These are phyloP conservation scores for Scleroderma bovista DNA, from an alignment of 768 basidiomycete genomes.

Conservation along the genomic window DNA sequence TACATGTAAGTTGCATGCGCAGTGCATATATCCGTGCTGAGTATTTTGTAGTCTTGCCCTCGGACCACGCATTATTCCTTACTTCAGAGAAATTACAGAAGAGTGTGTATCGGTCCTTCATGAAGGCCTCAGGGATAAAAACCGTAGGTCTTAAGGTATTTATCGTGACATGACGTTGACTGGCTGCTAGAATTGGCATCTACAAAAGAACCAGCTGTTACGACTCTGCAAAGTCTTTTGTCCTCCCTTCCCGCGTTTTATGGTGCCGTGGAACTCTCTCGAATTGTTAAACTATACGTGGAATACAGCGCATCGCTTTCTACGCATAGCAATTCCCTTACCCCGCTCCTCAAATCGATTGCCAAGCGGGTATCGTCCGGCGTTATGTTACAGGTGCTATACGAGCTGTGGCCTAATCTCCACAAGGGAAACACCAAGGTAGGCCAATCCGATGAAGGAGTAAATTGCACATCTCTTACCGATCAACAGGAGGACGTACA, in stretches of 20 bases:
- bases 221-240: slow-evolving; percentile 64
- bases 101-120: slow-evolving; percentile 48
- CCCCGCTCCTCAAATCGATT: slow-evolving; percentile 52
- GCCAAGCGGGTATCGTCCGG: slow-evolving; percentile 68
- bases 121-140: slow-evolving; percentile 29
- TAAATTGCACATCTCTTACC: slow-evolving; percentile 1
- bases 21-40: background rate
- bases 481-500: slow-evolving; percentile 19
- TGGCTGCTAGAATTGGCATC: slow-evolving; percentile 24
- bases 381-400: slow-evolving; percentile 59
- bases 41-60: slow-evolving; percentile 52
- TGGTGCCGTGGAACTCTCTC: slow-evolving; percentile 51
- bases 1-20: slow-evolving; percentile 46
- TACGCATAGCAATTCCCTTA: slow-evolving; percentile 22
- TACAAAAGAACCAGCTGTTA: slow-evolving; percentile 32
- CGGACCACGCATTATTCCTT: slow-evolving; percentile 85
- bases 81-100: slow-evolving; percentile 66
- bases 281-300: slow-evolving; percentile 53
- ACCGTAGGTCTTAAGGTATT: slow-evolving; percentile 24
- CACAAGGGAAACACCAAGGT: slow-evolving; percentile 35
- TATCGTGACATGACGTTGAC: slow-evolving; percentile 1
- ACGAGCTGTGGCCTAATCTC: slow-evolving; percentile 48
- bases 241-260: slow-evolving; percentile 80
- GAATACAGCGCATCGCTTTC: slow-evolving; percentile 28
- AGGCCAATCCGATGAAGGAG: background rate